Evolutionary conservation across 148 eudicot species (phyloP).

Genomic region (Fallopia convolvulus): DNA sequence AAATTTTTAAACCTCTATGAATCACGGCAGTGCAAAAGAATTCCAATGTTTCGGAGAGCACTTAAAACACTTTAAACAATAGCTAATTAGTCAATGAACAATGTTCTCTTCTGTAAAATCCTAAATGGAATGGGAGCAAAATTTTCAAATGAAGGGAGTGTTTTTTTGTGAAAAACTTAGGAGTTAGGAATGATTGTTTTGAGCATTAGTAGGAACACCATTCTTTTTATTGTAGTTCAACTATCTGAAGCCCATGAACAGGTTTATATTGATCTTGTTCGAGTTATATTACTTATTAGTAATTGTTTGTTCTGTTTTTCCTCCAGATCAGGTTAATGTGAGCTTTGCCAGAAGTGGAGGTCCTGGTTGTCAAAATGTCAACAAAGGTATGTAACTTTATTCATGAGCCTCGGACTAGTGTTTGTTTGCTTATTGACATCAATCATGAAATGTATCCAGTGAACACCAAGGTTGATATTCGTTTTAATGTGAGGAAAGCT

Average conservation of each 20-base stretch:
- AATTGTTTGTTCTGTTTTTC: slow-evolving; percentile 4
- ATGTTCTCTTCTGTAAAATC: neutral
- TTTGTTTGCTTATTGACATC: slow-evolving; percentile 11
- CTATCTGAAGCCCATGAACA: too few species aligned
- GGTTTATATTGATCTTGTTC: neutral
- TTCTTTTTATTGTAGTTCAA: too few species aligned
- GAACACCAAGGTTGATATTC: too few species aligned
- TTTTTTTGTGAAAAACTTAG: neutral
- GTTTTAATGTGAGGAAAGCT: slow-evolving; percentile 67
- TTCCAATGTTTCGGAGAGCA: neutral
- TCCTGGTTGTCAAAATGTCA: slow-evolving; percentile 84
- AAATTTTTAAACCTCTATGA: neutral
- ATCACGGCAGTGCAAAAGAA: neutral
- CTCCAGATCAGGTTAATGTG: slow-evolving; percentile 63
- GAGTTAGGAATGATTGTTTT: neutral
- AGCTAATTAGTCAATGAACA: neutral
- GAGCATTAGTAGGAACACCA: neutral
- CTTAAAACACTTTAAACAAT: neutral
- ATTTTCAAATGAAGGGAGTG: neutral
- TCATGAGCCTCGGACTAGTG: neutral
- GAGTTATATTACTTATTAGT: neutral
- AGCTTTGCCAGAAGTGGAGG: slow-evolving; percentile 82
- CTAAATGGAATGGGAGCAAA: neutral
- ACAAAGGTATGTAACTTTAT: slow-evolving; percentile 47
- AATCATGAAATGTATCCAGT: slow-evolving; percentile 27